Evolutionary conservation across 2,329 filamentous ascomycete genomes (phyloP), one percentile per base, ranked within the genome.

Genomic region (Xylariaceae sp.): DNA sequence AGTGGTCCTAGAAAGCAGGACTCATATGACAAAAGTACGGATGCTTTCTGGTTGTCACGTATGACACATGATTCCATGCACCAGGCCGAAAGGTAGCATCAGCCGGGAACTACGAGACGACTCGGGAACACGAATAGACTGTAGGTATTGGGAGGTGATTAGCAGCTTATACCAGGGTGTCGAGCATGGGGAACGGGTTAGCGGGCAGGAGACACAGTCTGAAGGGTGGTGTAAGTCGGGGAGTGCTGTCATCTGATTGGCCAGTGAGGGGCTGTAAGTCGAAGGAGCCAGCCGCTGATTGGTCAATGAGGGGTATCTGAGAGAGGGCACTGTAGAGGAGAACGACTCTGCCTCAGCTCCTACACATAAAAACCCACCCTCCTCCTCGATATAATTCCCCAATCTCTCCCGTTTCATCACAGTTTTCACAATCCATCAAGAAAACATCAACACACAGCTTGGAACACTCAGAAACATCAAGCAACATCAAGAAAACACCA

Each of bases 351-450:
- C 54, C 57, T 61, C 49, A 48, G 56, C 48, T 49, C 48, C 47
- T 57, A 49, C 50, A 57, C 53, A 63, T 64, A 64, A 64, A 62
- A 59, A 33, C 55, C 57, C 54, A 51, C 39, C 46, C 45, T 53
- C 47, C 49, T 55, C 56, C 56, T 53, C 52, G 49, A 52, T 44
- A 44, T 59, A 39, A 55, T 54, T 49, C 48, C 53, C 46, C 48
- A 39, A 40, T 51, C 47, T 49, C 47, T 47, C 53, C 58, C 53
- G 45, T 49, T 52, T 53, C 32, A 49, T 42, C 48, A 53, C 46
- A 44, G 45, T 33, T 44, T 54, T 15, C 39, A 40, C 11, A 46
- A 33, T 32, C 14, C 51, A 60, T 59, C 55, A 48, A 56, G 19
- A 51, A 55, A 55, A 36, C 39, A 49, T 42, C 35, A 43, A 47